Evolutionary conservation across 176 grass and related monocot species (phyloP).

Genomic region (Aegilops umbellulata): DNA sequence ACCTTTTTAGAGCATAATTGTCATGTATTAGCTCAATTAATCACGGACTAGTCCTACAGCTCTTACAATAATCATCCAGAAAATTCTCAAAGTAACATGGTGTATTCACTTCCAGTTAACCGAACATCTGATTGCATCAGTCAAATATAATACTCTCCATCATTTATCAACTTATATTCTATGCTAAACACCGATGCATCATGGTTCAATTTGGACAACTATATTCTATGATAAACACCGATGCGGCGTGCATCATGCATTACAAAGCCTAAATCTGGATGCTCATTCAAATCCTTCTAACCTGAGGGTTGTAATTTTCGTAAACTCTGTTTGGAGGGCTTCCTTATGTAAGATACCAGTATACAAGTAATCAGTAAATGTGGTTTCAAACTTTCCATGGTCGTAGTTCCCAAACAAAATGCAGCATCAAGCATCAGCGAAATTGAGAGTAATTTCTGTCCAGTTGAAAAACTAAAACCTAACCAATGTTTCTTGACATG

Average conservation of each 20-base stretch:
- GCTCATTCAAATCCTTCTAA: not conserved
- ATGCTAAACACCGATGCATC: too few relatives aligned
- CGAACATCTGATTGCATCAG: not conserved
- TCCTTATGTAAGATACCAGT: not conserved
- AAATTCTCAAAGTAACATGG: not conserved
- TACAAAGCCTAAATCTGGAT: not conserved
- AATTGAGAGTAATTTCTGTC: not conserved
- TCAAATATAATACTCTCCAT: not conserved
- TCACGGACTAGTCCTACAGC: not conserved
- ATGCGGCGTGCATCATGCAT: not conserved
- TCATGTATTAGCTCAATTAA: not conserved
- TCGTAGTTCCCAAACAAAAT: not conserved
- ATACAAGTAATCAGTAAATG: not conserved
- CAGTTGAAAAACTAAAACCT: not conserved
- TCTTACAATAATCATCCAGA: not conserved
- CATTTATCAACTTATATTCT: too few relatives aligned
- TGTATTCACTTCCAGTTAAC: too few relatives aligned
- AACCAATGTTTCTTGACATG: not conserved
- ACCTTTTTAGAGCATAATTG: not conserved
- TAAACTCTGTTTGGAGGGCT: not conserved
- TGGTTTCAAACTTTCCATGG: not conserved
- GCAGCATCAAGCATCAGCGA: not conserved
- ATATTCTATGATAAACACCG: not conserved
- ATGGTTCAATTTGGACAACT: not conserved
- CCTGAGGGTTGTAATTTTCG: not conserved